These are phyloP conservation scores for Medicago lupulina DNA, from an alignment of 306 rosid species.

Conservation along the genomic window DNA sequence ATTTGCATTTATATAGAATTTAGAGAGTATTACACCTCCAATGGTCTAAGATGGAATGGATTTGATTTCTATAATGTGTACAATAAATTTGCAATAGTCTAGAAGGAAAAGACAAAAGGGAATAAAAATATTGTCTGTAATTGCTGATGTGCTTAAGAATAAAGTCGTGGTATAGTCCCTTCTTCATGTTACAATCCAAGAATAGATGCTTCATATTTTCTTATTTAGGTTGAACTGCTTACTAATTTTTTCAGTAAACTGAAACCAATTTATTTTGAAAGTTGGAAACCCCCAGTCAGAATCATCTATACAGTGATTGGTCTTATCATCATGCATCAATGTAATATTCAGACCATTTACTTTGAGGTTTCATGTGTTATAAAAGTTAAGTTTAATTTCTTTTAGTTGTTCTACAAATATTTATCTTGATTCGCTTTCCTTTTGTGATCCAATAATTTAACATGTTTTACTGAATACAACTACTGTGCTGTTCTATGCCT, in stretches of 20 bases:
- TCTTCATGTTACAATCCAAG: slow-evolving; percentile 20
- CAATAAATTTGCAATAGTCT: slow-evolving; percentile 20
- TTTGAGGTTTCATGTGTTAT: slow-evolving; percentile 19
- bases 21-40: slow-evolving; percentile 19
- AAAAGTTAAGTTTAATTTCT: slow-evolving; percentile 29
- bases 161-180: slow-evolving; percentile 21
- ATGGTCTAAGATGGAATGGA: slow-evolving; percentile 19
- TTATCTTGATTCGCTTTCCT: slow-evolving; percentile 30
- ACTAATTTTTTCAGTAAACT: slow-evolving; percentile 29
- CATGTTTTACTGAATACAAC: slow-evolving; percentile 26
- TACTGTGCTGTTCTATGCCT: slow-evolving; percentile 25
- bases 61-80: slow-evolving; percentile 17
- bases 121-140: slow-evolving; percentile 5
- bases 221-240: slow-evolving; percentile 24
- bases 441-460: slow-evolving; percentile 30
- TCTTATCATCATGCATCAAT: slow-evolving; percentile 23
- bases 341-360: slow-evolving; percentile 31
- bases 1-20: slow-evolving; percentile 16
- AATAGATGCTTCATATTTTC: background rate
- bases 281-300: slow-evolving; percentile 21
- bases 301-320: slow-evolving; percentile 30
- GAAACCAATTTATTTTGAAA: slow-evolving; percentile 19
- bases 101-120: slow-evolving; percentile 4
- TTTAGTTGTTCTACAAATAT: slow-evolving; percentile 28
- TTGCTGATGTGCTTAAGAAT: slow-evolving; percentile 17